Conservation (phyloP, 805 yeast species). For the Candida tallmaniae region DNA sequence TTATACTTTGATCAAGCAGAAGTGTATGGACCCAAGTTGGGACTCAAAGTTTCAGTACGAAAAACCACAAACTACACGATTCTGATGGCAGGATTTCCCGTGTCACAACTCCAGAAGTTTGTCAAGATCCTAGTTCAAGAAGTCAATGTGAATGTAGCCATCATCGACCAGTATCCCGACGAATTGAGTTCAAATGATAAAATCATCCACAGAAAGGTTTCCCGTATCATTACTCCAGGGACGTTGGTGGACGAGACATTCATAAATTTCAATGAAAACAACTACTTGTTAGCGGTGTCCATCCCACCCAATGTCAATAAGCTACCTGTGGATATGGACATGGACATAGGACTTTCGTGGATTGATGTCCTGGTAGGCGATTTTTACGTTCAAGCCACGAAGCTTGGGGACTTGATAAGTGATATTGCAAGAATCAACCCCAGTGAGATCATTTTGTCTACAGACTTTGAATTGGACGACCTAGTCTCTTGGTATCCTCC, state of each 20-base stretch:
- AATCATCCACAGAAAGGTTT: slow-evolving; percentile 60
- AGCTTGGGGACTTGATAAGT: slow-evolving; percentile 55
- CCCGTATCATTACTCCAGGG: slow-evolving; percentile 87
- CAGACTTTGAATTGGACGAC: slow-evolving; percentile 35
- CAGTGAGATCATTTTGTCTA: slow-evolving; percentile 65
- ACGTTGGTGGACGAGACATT: slow-evolving; percentile 85
- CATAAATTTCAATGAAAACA: slow-evolving; percentile 65
- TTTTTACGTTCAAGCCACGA: slow-evolving; percentile 62
- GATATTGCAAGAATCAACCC: slow-evolving; percentile 79
- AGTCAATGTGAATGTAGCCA: slow-evolving; percentile 66
- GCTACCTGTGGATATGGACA: slow-evolving; percentile 35
- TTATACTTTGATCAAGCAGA: slow-evolving; percentile 87
- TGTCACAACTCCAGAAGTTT: slow-evolving; percentile 63
- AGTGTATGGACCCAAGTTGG: slow-evolving; percentile 62
- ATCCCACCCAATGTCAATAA: slow-evolving; percentile 47
- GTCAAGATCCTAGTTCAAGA: slow-evolving; percentile 70
- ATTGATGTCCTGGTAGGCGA: slow-evolving; percentile 83
- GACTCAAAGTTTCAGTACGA: slow-evolving; percentile 63
- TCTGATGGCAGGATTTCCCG: slow-evolving; percentile 93
- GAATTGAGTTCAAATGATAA: slow-evolving; percentile 18
- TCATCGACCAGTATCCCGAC: slow-evolving; percentile 61
- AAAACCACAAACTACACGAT: slow-evolving; percentile 39
- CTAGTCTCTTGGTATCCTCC: slow-evolving; percentile 50
- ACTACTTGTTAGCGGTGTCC: slow-evolving; percentile 62
- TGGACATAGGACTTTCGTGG: slow-evolving; percentile 76